Conservation (phyloP, 1,139 yeast species). For the Zygotorulaspora mrakii region DNA sequence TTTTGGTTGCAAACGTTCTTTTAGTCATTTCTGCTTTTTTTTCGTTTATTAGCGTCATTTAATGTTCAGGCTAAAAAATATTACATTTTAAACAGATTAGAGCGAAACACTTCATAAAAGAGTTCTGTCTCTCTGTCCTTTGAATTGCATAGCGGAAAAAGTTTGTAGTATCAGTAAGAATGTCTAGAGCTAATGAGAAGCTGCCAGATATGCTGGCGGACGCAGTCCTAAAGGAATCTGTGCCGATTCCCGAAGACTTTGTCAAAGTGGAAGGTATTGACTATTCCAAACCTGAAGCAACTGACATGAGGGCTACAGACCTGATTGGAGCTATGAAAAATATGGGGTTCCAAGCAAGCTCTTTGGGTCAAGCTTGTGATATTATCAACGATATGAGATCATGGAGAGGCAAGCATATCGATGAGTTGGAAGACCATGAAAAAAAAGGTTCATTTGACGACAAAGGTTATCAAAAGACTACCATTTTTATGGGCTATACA, state of each 20-base stretch:
- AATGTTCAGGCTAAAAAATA: neutral
- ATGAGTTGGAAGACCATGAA: constrained; percentile 64
- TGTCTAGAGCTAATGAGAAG: constrained; percentile 39
- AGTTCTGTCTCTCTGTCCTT: too few species aligned
- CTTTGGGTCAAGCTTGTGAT: constrained; percentile 82
- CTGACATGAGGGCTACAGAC: constrained; percentile 72
- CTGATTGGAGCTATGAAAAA: constrained; percentile 76
- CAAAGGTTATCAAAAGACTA: constrained; percentile 75
- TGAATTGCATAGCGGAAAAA: too few species aligned
- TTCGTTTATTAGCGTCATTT: constrained; percentile 5
- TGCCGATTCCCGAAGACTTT: constrained; percentile 76
- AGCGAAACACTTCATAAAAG: too few species aligned
- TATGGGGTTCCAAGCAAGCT: constrained; percentile 98
- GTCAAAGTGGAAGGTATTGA: constrained; percentile 82
- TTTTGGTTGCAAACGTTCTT: constrained; percentile 2
- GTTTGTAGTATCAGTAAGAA: too few species aligned
- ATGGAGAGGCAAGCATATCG: constrained; percentile 81
- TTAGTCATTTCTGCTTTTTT: constrained; percentile 1
- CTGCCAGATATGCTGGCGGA: constrained; percentile 70
- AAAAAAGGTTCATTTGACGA: constrained; percentile 75
- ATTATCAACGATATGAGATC: constrained; percentile 85
- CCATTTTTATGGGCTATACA: constrained; percentile 93
- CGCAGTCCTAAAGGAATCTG: constrained; percentile 85
- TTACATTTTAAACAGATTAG: neutral
- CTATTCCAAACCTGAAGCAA: constrained; percentile 67